Conservation (phyloP, 306 rosid genomes). For the Benincasa hispida region DNA sequence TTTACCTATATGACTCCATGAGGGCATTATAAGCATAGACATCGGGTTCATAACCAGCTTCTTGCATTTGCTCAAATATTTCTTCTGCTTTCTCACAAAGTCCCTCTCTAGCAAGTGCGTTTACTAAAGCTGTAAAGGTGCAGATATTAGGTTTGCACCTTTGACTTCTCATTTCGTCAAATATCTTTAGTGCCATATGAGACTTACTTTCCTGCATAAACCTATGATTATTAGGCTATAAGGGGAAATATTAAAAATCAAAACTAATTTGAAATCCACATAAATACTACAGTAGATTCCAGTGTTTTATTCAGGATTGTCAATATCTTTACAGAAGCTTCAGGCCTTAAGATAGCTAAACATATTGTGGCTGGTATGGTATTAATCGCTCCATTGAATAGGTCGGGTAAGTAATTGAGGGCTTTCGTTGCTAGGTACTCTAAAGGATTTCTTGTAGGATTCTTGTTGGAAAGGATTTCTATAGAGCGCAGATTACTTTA, state of each 20-base stretch:
- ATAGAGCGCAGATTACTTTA: background rate
- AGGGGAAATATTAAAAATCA: background rate
- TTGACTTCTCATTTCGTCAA: constrained; percentile 54
- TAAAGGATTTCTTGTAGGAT: background rate
- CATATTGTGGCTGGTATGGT: background rate
- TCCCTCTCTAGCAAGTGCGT: constrained; percentile 93
- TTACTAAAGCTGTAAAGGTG: constrained; percentile 77
- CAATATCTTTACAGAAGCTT: background rate
- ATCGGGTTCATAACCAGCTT: constrained; percentile 75
- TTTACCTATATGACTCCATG: constrained; percentile 90
- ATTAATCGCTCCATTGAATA: background rate
- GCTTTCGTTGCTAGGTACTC: too few species aligned
- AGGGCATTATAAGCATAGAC: constrained; percentile 86
- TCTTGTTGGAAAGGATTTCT: background rate
- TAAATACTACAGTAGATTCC: constrained; percentile 1
- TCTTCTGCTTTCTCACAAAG: constrained; percentile 95
- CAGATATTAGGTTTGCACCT: constrained; percentile 80
- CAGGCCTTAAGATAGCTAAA: background rate
- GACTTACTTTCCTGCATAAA: constrained; percentile 68
- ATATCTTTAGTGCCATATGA: constrained; percentile 52
- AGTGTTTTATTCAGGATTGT: background rate
- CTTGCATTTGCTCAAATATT: constrained; percentile 85
- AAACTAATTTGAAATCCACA: constrained; percentile 1
- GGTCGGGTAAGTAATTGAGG: background rate
- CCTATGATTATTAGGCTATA: constrained; percentile 6